A percentile compares a stretch with the other conserved stretches of the same genome.
Conservation (phyloP, 441 rosid genomes). For the Erodium chrysanthum region DNA sequence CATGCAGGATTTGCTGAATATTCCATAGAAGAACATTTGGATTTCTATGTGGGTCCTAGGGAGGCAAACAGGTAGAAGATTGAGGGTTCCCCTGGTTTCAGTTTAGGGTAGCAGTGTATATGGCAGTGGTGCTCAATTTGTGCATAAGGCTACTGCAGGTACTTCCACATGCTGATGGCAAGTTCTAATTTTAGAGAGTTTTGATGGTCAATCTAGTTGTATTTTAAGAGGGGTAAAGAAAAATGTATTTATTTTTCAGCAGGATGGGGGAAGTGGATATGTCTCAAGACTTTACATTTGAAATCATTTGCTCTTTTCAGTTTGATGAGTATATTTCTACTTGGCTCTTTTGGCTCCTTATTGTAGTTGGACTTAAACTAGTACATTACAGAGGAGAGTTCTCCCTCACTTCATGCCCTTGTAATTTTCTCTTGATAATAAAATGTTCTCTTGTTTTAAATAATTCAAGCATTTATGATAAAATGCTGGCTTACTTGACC, state of each 20-base stretch:
- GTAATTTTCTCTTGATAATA: conserved; percentile 6
- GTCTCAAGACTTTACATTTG: not conserved
- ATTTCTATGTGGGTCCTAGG: not conserved
- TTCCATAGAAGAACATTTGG: conserved; percentile 5
- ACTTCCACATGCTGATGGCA: conserved; percentile 8
- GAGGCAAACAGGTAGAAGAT: conserved; percentile 5
- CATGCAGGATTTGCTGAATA: conserved; percentile 7
- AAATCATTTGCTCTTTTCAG: conserved; percentile 2
- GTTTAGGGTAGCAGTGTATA: conserved; percentile 4
- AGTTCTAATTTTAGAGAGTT: not conserved
- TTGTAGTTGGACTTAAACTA: not conserved
- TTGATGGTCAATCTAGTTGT: conserved; percentile 5
- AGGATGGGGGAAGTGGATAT: conserved; percentile 4
- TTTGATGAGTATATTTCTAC: conserved; percentile 3
- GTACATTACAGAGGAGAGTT: not conserved
- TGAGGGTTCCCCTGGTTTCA: conserved; percentile 6
- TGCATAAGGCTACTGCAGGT: conserved; percentile 7
- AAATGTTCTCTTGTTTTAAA: conserved; percentile 3
- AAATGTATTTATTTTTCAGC: not conserved
- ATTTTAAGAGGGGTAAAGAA: not conserved
- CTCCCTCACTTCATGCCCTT: not conserved
- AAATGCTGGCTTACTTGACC: not conserved
- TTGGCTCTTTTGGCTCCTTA: conserved; percentile 1
- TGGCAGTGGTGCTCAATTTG: not conserved
- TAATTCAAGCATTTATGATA: not conserved